Conservation (phyloP, 2,329 filamentous ascomycete species). For the Ilyonectria sp. region DNA sequence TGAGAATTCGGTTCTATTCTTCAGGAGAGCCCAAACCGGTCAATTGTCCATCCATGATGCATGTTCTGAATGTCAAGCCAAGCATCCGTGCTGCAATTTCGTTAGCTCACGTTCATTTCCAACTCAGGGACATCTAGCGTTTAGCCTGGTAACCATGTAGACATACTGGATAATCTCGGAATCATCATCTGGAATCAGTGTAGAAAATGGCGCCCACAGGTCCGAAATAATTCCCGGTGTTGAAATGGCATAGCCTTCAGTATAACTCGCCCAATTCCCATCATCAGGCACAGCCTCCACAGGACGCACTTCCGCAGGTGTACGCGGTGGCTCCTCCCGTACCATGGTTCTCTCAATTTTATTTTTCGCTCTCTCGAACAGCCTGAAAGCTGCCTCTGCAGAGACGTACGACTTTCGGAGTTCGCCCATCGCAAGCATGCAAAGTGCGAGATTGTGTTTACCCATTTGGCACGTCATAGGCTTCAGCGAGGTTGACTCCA, state of each 20-base stretch:
- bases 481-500: constrained; percentile 27
- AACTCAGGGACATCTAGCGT: no score
- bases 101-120: background rate
- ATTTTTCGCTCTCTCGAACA: constrained; percentile 23
- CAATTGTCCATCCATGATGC: background rate
- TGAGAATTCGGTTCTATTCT: no score
- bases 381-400: constrained; percentile 21
- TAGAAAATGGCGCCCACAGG: constrained; percentile 10
- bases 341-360: background rate
- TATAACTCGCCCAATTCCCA: background rate
- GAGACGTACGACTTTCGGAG: constrained; percentile 27
- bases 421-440: constrained; percentile 29
- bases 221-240: constrained; percentile 10
- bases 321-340: background rate
- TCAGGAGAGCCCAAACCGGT: background rate
- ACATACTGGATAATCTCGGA: background rate
- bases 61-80: constrained; percentile 12
- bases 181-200: background rate
- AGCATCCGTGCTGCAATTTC: constrained; percentile 2
- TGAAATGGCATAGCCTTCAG: background rate
- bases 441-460: constrained; percentile 27
- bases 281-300: background rate
- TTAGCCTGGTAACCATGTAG: background rate
- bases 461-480: constrained; percentile 20
- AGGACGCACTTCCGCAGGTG: background rate